A percentile compares a stretch with the other conserved stretches of the same genome.
Evolutionary conservation across 345 rosid species (phyloP).

Genomic region (Anacardium occidentale): DNA sequence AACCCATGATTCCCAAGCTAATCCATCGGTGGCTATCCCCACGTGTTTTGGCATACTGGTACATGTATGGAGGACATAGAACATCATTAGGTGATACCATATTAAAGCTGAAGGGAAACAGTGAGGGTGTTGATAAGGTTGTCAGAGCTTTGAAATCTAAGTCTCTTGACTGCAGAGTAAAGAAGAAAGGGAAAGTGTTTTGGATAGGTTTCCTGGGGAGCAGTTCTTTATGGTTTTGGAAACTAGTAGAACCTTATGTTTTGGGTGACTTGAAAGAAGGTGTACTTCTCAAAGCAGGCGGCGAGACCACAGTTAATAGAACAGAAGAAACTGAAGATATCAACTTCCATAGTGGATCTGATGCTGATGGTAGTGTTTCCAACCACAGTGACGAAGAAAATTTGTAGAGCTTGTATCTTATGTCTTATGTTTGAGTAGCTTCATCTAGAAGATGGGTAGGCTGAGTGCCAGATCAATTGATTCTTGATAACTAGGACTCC

Average conservation of each 20-base stretch:
- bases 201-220: slow-evolving; percentile 81
- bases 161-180: slow-evolving; percentile 70
- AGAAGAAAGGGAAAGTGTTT: slow-evolving; percentile 65
- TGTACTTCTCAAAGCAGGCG: slow-evolving; percentile 24
- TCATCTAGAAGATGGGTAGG: not conserved
- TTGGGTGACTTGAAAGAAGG: slow-evolving; percentile 56
- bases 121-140: slow-evolving; percentile 52
- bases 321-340: slow-evolving; percentile 28
- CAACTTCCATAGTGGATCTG: slow-evolving; percentile 40
- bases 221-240: slow-evolving; percentile 61
- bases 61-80: slow-evolving; percentile 70
- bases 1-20: slow-evolving; percentile 66
- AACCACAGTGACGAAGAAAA: slow-evolving; percentile 25
- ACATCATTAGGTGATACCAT: slow-evolving; percentile 57
- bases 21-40: slow-evolving; percentile 89
- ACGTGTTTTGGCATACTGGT: slow-evolving; percentile 72
- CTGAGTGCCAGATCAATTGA: not conserved
- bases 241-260: slow-evolving; percentile 63
- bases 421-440: not conserved
- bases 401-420: slow-evolving; percentile 3
- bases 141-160: slow-evolving; percentile 53
- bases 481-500: not conserved
- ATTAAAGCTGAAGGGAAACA: slow-evolving; percentile 66
- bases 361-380: slow-evolving; percentile 29
- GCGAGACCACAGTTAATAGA: slow-evolving; percentile 10